A percentile compares a stretch with the other conserved stretches of the same genome.
These are phyloP conservation scores for Globisporangium apiculatum DNA, from an alignment of 352 stramenopile species.

Conservation along the genomic window DNA sequence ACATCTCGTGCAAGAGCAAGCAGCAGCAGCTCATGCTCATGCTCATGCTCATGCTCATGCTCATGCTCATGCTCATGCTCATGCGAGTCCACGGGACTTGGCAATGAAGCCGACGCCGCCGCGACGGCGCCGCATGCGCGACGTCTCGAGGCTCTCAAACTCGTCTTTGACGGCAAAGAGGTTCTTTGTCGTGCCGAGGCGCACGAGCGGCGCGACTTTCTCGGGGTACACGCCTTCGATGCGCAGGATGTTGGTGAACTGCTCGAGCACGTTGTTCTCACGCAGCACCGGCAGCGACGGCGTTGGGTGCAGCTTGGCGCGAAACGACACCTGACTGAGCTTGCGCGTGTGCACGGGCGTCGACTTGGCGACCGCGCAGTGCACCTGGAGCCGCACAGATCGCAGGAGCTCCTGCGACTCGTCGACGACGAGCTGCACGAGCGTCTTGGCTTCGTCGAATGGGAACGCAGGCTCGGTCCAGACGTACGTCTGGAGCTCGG, in stretches of 20 bases:
- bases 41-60: background rate
- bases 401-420: slow-evolving; percentile 51
- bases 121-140: slow-evolving; percentile 7
- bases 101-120: slow-evolving; percentile 7
- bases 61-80: background rate
- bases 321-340: slow-evolving; percentile 23
- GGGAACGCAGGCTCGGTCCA: slow-evolving; percentile 84
- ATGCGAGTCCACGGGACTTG: slow-evolving; percentile 12
- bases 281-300: slow-evolving; percentile 28
- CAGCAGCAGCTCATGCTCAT: too few relatives aligned
- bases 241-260: slow-evolving; percentile 52
- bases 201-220: slow-evolving; percentile 36
- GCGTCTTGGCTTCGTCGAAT: slow-evolving; percentile 72
- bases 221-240: slow-evolving; percentile 57
- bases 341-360: slow-evolving; percentile 29
- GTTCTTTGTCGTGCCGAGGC: slow-evolving; percentile 49
- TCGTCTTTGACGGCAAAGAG: slow-evolving; percentile 25
- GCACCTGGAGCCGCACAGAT: slow-evolving; percentile 58
- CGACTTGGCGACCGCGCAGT: slow-evolving; percentile 44
- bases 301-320: slow-evolving; percentile 33
- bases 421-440: slow-evolving; percentile 73
- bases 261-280: slow-evolving; percentile 59
- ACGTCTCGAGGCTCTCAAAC: slow-evolving; percentile 16
- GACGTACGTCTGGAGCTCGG: slow-evolving; percentile 72
- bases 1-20: too few relatives aligned